Evolutionary conservation across 1,139 yeast genomes (phyloP).

Genomic region (Pichia sp.): DNA sequence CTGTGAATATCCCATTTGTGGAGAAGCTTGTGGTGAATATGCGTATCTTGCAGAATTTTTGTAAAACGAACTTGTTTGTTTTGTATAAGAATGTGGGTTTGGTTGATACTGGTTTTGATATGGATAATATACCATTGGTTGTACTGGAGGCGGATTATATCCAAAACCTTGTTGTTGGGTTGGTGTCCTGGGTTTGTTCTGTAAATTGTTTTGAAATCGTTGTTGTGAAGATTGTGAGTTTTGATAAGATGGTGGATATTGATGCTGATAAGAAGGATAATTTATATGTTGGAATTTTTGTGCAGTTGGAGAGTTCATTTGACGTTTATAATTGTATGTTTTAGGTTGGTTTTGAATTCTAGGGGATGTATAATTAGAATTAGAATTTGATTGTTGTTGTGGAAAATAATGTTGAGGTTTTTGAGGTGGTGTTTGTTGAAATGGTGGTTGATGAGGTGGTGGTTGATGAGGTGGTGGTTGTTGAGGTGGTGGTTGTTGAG

Average conservation of each 20-base stretch:
- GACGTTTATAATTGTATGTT: no score
- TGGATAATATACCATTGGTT: neutral
- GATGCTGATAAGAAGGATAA: conserved; percentile 3
- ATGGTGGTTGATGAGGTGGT: neutral
- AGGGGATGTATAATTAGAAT: neutral
- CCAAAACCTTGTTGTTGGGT: neutral
- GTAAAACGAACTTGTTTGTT: neutral
- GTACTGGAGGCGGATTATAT: conserved; percentile 1
- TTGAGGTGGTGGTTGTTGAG: neutral
- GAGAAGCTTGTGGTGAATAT: conserved; percentile 4
- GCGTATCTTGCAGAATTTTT: conserved; percentile 2
- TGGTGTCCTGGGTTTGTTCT: neutral
- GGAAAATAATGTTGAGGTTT: neutral
- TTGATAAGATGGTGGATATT: neutral
- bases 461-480: neutral
- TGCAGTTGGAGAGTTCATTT: no score
- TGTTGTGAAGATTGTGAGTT: no score
- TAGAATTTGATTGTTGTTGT: neutral
- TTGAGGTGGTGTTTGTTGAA: neutral
- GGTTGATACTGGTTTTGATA: neutral
- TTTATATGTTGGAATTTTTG: no score
- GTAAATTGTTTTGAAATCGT: neutral
- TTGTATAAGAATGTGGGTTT: neutral
- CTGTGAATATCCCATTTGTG: neutral
- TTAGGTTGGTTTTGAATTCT: no score